phyloP scores from a whole-genome alignment of 2,329 filamentous ascomycete genomes.

The Paraphoma sp. region DNA sequence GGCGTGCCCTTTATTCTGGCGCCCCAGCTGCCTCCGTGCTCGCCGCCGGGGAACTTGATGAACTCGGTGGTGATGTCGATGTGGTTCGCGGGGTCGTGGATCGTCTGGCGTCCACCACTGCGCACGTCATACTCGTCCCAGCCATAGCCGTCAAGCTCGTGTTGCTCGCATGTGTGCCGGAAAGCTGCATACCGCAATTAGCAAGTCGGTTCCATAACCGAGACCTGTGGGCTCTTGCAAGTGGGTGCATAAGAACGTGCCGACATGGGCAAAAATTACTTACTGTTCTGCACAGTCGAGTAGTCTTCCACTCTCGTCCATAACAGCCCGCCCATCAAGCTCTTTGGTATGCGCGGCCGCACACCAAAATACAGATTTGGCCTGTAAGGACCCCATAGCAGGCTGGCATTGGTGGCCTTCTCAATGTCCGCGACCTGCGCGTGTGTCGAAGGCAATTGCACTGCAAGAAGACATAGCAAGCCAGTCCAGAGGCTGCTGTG shows the following conservation, averaged over 20 bases:
- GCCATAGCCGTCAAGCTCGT: constrained; percentile 94
- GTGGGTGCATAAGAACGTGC: no score
- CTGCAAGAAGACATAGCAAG: constrained; percentile 26
- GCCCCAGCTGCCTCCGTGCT: constrained; percentile 89
- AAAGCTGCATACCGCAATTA: constrained; percentile 65
- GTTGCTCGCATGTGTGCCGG: constrained; percentile 94
- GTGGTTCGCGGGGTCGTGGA: constrained; percentile 86
- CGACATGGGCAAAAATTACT: constrained; percentile 38
- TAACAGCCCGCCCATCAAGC: constrained; percentile 81
- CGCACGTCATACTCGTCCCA: constrained; percentile 97
- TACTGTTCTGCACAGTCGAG: constrained; percentile 76
- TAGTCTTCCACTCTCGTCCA: constrained; percentile 89
- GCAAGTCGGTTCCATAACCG: constrained; percentile 11
- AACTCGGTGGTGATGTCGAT: constrained; percentile 93
- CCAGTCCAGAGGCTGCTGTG: constrained; percentile 26
- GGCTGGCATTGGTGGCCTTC: constrained; percentile 73
- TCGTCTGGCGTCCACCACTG: constrained; percentile 84
- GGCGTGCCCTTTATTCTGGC: constrained; percentile 84
- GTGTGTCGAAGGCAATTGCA: constrained; percentile 30
- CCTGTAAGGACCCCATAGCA: constrained; percentile 95
- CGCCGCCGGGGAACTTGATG: constrained; percentile 87
- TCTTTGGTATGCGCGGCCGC: constrained; percentile 80
- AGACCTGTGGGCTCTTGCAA: no score
- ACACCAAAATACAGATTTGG: constrained; percentile 95
- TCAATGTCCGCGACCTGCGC: constrained; percentile 47